phyloP scores from a whole-genome alignment of 208 protist genomes.

The Trypanosoma avium region DNA sequence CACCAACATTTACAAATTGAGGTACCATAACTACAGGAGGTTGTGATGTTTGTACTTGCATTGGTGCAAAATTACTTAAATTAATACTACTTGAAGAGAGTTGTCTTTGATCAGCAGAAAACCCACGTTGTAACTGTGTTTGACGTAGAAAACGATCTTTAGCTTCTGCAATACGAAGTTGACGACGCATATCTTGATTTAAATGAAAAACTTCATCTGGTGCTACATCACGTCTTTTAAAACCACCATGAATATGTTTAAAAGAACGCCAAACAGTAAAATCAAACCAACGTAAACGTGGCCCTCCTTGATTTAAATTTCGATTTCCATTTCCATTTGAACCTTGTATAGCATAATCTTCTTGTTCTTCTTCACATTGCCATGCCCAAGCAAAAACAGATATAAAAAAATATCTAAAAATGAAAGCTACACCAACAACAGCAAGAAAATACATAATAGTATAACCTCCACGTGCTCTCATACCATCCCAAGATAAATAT shows the following conservation, averaged over 20 bases:
- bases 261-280: slow-evolving; percentile 91
- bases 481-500: slow-evolving; percentile 82
- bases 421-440: slow-evolving; percentile 68
- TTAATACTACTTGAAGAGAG: slow-evolving; percentile 1
- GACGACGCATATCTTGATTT: slow-evolving; percentile 83
- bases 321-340: slow-evolving; percentile 16
- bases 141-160: slow-evolving; percentile 64
- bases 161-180: slow-evolving; percentile 79
- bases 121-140: neutral
- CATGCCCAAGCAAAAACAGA: slow-evolving; percentile 83
- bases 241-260: slow-evolving; percentile 91
- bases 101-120: neutral
- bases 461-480: slow-evolving; percentile 77
- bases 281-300: slow-evolving; percentile 83
- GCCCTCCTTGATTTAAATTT: slow-evolving; percentile 15
- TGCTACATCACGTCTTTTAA: slow-evolving; percentile 82
- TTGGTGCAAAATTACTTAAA: no score
- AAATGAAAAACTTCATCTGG: slow-evolving; percentile 89
- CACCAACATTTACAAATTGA: slow-evolving; percentile 81
- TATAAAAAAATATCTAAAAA: slow-evolving; percentile 89
- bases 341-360: slow-evolving; percentile 53
- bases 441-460: slow-evolving; percentile 88
- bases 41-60: no score
- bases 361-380: slow-evolving; percentile 74
- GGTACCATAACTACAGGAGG: slow-evolving; percentile 16